Evolutionary conservation across 192 early-diverging fungal genomes (phyloP), one percentile per base, ranked within the genome.

Genomic region (Rhizophagus clarus): DNA sequence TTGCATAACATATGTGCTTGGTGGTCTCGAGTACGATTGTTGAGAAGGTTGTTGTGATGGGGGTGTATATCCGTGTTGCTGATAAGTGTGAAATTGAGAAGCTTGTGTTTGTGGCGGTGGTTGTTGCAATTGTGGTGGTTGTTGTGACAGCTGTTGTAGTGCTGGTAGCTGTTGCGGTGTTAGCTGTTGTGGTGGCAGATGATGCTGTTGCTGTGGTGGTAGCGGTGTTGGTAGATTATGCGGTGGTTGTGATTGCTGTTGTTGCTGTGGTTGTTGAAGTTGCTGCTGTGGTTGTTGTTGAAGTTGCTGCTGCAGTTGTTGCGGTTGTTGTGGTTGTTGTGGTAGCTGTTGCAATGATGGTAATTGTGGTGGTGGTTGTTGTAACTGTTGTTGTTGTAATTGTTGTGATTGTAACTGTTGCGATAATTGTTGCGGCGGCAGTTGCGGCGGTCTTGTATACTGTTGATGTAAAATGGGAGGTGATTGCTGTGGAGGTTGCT

Each of bases 401-500:
- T 66, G 76, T 66, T 32, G 62, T 17, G 31, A 8, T n/a, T 15
- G 40, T 45, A 12, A 63, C 28, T 67, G 76, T 8, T 14, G 61
- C 15, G 17, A 32, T 12, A 14, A 24, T 10, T 77, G 76, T 40
- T 77, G 76, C 1, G 64, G n/a, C 5, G 20, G 20, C 28, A 6
- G 77, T 68, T 9, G 28, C 28, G 20, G 17, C 47, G 32, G 34
- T 42, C 34, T 37, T 20, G 20, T 24, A 17, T 40, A 24, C 24
- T 64, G 77, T 4, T 12, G 12, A 32, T 12, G 28, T 22, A 24
- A 28, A n/a, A 71, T 28, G 40, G 8, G 47, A 47, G 22, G 68
- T 42, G 51, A 49, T 51, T 24, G 79, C 61, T 72, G 83, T 40
- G 74, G 80, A 20, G 45, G 37, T 71, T 61, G 78, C 14, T 71